Percentiles rank a stretch among this genome's conserved stretches.
Evolutionary conservation across 495 filamentous ascomycete species (phyloP).

Genomic region (Aspergillus leporis): DNA sequence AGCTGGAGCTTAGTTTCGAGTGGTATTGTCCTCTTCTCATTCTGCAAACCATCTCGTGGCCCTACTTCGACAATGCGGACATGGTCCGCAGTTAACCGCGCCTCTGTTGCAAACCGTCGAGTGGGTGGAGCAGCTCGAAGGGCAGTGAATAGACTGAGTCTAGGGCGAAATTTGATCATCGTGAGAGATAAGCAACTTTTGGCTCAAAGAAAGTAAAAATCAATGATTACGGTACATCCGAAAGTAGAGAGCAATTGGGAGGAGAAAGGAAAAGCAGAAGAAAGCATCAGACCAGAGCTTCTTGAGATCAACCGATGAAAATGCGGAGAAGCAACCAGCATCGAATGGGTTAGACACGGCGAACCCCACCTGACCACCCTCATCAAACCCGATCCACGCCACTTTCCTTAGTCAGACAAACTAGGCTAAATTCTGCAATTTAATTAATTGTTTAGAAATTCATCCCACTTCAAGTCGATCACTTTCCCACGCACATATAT

Average conservation of each 20-base stretch:
- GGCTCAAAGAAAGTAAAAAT: not conserved
- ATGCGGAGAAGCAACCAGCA: slow-evolving; percentile 26
- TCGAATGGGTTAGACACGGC: slow-evolving; percentile 3
- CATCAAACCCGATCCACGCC: not conserved
- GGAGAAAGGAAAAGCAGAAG: slow-evolving; percentile 6
- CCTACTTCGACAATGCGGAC: slow-evolving; percentile 87
- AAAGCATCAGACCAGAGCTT: not conserved
- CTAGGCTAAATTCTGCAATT: not conserved
- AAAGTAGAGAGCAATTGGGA: not conserved
- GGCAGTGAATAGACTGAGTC: slow-evolving; percentile 34
- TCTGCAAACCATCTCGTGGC: slow-evolving; percentile 91
- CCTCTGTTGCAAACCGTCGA: slow-evolving; percentile 45
- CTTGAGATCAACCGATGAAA: slow-evolving; percentile 5
- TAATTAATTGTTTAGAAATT: slow-evolving; percentile 12
- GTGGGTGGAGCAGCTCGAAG: slow-evolving; percentile 26
- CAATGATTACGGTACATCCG: not conserved
- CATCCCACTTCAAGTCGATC: slow-evolving; percentile 17
- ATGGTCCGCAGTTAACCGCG: slow-evolving; percentile 53
- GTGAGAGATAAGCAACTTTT: slow-evolving; percentile 1
- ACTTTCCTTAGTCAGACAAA: slow-evolving; percentile 16
- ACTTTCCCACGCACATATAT: not conserved
- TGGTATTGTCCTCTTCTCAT: slow-evolving; percentile 83
- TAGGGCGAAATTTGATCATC: slow-evolving; percentile 27
- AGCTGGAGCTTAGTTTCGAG: slow-evolving; percentile 84
- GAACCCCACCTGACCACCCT: slow-evolving; percentile 20